phyloP scores from a whole-genome alignment of 2,329 filamentous ascomycete genomes.

The Diaporthe sp. region DNA sequence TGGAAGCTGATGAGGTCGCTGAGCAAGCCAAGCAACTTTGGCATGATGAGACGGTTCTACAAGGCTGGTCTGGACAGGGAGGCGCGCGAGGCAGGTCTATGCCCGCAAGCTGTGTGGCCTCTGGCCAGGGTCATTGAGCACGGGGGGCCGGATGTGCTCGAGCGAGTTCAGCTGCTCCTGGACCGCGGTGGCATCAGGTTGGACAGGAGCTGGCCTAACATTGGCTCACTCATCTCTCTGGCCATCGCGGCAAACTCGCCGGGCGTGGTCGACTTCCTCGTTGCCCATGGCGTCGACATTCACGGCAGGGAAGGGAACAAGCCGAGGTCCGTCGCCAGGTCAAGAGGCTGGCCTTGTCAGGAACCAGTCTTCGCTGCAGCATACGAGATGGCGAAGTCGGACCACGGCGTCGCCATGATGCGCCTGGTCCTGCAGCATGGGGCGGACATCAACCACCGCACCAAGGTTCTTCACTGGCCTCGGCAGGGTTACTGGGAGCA shows the following conservation, averaged over 20 bases:
- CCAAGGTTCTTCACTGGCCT: not conserved
- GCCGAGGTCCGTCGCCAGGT: not conserved
- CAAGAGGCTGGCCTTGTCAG: slow-evolving; percentile 1
- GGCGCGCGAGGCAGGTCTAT: not conserved
- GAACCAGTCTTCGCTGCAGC: not conserved
- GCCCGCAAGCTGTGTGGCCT: slow-evolving; percentile 2
- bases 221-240: not conserved
- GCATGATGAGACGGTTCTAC: not conserved
- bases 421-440: not conserved
- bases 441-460: not conserved
- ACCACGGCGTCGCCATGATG: not conserved
- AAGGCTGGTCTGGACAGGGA: not conserved
- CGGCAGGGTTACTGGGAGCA: not conserved
- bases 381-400: not conserved
- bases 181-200: not conserved
- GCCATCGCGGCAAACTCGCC: not conserved
- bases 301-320: not conserved
- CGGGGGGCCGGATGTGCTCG: not conserved
- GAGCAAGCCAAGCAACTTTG: not conserved
- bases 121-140: not conserved
- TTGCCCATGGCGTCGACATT: not conserved
- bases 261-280: not conserved
- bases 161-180: not conserved
- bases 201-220: slow-evolving; percentile 1
- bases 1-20: slow-evolving; percentile 2